Evolutionary conservation across 2,329 filamentous ascomycete genomes (phyloP).

Genomic region (Grosmannia huntii): DNA sequence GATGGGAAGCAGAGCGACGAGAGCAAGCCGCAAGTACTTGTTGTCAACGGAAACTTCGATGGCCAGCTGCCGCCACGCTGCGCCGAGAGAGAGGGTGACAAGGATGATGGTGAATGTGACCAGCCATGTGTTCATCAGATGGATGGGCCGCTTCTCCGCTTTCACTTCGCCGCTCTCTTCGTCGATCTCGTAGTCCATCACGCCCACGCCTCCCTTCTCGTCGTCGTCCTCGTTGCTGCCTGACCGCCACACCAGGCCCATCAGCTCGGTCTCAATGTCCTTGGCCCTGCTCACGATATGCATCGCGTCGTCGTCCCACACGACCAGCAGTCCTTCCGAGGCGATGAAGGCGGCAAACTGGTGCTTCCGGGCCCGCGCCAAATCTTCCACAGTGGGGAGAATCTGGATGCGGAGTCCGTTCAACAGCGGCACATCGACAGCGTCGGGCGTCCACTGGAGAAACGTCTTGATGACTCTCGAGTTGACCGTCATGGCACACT

Average conservation of each 20-base stretch:
- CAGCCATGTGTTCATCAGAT: constrained; percentile 57
- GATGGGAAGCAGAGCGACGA: constrained; percentile 53
- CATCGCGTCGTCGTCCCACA: constrained; percentile 72
- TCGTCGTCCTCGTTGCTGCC: constrained; percentile 39
- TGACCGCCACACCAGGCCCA: constrained; percentile 63
- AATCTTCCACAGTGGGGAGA: constrained; percentile 56
- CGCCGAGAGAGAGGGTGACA: constrained; percentile 53
- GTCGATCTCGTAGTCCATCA: constrained; percentile 45
- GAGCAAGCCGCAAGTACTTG: constrained; percentile 47
- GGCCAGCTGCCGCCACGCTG: constrained; percentile 56
- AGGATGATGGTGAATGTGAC: constrained; percentile 54
- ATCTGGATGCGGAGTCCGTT: constrained; percentile 70
- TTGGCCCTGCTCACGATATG: constrained; percentile 58
- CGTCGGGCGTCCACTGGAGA: constrained; percentile 58
- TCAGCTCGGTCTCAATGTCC: constrained; percentile 61
- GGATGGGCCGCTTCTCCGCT: constrained; percentile 51
- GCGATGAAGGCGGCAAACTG: constrained; percentile 73
- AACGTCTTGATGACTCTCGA: constrained; percentile 70
- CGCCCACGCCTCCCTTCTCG: constrained; percentile 32
- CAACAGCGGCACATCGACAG: constrained; percentile 61
- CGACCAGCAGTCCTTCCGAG: constrained; percentile 55
- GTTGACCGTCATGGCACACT: constrained; percentile 72
- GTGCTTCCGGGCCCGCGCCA: constrained; percentile 59
- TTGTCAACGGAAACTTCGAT: constrained; percentile 55
- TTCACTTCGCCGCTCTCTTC: constrained; percentile 57